Evolutionary conservation across 352 stramenopile genomes (phyloP).

Genomic region (Thalassiosira oceanica): DNA sequence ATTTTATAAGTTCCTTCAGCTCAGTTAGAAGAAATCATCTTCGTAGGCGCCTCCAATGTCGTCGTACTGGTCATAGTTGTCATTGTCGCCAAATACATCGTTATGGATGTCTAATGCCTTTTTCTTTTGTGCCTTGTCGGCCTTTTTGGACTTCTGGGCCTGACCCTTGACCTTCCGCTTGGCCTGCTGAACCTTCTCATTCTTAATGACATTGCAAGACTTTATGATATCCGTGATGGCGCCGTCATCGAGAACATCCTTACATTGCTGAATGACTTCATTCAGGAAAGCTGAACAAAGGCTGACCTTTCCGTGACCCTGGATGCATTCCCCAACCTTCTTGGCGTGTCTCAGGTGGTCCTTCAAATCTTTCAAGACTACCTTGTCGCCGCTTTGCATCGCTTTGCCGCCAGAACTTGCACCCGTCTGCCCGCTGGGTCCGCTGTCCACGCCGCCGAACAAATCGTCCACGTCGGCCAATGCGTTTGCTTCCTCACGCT

Average conservation of each 20-base stretch:
- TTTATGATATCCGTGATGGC: constrained; percentile 81
- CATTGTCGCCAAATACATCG: constrained; percentile 79
- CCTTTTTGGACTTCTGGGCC: constrained; percentile 80
- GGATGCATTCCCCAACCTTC: constrained; percentile 67
- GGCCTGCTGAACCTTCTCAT: constrained; percentile 75
- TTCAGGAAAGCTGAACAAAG: constrained; percentile 74
- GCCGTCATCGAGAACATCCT: constrained; percentile 76
- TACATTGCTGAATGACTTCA: constrained; percentile 74
- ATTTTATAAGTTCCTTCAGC: constrained; percentile 21
- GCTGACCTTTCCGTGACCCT: constrained; percentile 75
- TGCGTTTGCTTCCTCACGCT: constrained; percentile 70
- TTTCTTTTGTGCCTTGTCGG: constrained; percentile 69
- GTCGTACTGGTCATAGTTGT: constrained; percentile 81
- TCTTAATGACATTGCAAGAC: constrained; percentile 81
- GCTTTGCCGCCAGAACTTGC: constrained; percentile 1
- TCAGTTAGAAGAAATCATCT: constrained; percentile 80
- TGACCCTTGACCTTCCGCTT: constrained; percentile 81
- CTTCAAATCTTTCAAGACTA: constrained; percentile 79
- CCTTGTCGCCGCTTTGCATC: constrained; percentile 55
- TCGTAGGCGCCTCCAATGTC: constrained; percentile 76
- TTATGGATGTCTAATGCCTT: constrained; percentile 71
- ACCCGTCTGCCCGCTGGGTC: constrained; percentile 4
- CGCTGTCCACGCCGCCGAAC: constrained; percentile 65
- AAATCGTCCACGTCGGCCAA: constrained; percentile 74
- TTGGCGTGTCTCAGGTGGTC: constrained; percentile 81